phyloP scores from a whole-genome alignment of 768 basidiomycete genomes.

The Leucocoprinus sp. region DNA sequence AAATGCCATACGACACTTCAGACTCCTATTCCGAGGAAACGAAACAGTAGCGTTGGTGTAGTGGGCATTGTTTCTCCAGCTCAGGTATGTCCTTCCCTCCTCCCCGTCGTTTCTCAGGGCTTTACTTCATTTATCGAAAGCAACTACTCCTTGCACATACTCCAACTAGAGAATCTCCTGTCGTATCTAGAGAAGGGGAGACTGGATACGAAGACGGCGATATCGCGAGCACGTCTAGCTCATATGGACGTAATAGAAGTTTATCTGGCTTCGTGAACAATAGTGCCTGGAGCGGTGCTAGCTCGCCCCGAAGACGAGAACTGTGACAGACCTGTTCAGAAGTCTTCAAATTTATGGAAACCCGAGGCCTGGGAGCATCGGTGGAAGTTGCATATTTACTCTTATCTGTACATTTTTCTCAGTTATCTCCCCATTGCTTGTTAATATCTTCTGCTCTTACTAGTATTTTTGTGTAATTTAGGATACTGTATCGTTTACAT shows the following conservation, averaged over 20 bases:
- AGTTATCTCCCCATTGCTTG: not conserved
- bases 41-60: constrained; percentile 50
- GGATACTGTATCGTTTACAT: not conserved
- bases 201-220: constrained; percentile 27
- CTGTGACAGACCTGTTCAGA: constrained; percentile 18
- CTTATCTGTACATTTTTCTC: not conserved
- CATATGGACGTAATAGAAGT: constrained; percentile 27
- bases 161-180: constrained; percentile 42
- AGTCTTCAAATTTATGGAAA: constrained; percentile 7
- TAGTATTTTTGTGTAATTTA: no score
- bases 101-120: not conserved
- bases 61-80: constrained; percentile 72
- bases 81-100: constrained; percentile 36
- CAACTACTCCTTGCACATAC: constrained; percentile 61
- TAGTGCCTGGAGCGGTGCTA: constrained; percentile 12
- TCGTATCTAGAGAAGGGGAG: constrained; percentile 13
- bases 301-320: constrained; percentile 14
- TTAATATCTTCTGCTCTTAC: no score
- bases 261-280: constrained; percentile 36
- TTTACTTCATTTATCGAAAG: constrained; percentile 20
- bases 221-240: constrained; percentile 20
- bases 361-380: not conserved
- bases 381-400: not conserved
- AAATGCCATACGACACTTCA: constrained; percentile 39
- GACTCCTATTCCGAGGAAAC: constrained; percentile 39